Evolutionary conservation across 2,329 filamentous ascomycete genomes (phyloP).

Genomic region (Ramularia endophylla): DNA sequence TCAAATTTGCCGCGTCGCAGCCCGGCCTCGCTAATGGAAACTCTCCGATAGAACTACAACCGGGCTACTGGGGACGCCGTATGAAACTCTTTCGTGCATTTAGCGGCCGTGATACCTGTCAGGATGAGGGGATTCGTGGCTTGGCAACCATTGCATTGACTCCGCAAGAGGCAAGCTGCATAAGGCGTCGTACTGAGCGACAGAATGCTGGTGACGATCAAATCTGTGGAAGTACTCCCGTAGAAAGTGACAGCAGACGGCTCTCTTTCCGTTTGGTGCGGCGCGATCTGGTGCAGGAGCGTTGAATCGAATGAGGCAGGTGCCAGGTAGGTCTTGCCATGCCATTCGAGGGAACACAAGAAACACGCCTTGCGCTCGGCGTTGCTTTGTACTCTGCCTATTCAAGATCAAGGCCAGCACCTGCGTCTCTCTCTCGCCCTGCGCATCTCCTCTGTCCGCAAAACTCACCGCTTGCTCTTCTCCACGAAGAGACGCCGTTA

Average conservation of each 20-base stretch:
- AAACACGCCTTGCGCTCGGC: slow-evolving; percentile 8
- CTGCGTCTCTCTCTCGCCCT: slow-evolving; percentile 8
- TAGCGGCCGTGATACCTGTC: slow-evolving; percentile 11
- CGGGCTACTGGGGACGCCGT: too few species aligned
- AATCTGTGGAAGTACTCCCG: neutral
- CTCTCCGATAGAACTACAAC: too few species aligned
- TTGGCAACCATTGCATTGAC: slow-evolving; percentile 1
- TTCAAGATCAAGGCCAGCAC: slow-evolving; percentile 7
- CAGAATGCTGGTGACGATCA: slow-evolving; percentile 4
- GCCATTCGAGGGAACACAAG: slow-evolving; percentile 5
- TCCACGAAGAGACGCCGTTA: neutral
- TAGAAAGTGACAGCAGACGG: neutral
- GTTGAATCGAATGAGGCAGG: neutral
- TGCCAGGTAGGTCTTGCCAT: slow-evolving; percentile 1
- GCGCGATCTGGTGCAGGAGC: neutral
- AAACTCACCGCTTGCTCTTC: slow-evolving; percentile 4
- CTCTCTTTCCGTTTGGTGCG: slow-evolving; percentile 7
- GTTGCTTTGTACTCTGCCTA: slow-evolving; percentile 3
- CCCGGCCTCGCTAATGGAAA: too few species aligned
- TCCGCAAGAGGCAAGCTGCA: slow-evolving; percentile 1
- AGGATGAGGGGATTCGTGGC: slow-evolving; percentile 5
- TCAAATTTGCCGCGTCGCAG: too few species aligned
- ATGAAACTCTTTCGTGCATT: slow-evolving; percentile 2
- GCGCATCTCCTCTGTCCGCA: slow-evolving; percentile 2
- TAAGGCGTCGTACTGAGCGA: neutral